Conservation (phyloP, 2,329 filamentous ascomycete species). For the Phyllosticta paracitricarpa region DNA sequence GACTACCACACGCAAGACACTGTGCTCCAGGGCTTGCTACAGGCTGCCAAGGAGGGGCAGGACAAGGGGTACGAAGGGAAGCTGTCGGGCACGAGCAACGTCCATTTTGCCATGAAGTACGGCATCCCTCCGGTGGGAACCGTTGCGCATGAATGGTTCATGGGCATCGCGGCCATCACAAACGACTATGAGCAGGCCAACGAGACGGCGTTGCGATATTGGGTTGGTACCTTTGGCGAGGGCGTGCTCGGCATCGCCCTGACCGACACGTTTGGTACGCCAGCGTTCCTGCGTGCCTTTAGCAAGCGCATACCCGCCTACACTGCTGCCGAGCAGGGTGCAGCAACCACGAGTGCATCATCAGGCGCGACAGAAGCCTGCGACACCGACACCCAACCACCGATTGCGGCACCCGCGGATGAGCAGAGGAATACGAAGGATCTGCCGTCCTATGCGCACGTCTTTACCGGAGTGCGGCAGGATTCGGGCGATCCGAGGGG, state of each 20-base stretch:
- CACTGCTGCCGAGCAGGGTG: slow-evolving; percentile 32
- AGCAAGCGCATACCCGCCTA: slow-evolving; percentile 49
- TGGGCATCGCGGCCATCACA: slow-evolving; percentile 89
- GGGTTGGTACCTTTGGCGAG: slow-evolving; percentile 84
- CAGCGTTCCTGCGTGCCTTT: slow-evolving; percentile 79
- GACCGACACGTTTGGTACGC: slow-evolving; percentile 93
- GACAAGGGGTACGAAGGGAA: slow-evolving; percentile 58
- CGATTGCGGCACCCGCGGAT: slow-evolving; percentile 33
- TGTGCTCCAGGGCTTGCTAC: slow-evolving; percentile 76
- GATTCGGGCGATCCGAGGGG: slow-evolving; percentile 78
- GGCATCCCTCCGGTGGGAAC: slow-evolving; percentile 78
- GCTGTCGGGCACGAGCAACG: slow-evolving; percentile 86
- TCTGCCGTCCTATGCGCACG: slow-evolving; percentile 59
- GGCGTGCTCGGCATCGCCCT: slow-evolving; percentile 77
- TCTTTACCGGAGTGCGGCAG: slow-evolving; percentile 77
- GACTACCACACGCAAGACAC: slow-evolving; percentile 93
- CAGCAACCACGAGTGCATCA: slow-evolving; percentile 26
- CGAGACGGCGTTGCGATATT: slow-evolving; percentile 73
- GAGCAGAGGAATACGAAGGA: slow-evolving; percentile 19
- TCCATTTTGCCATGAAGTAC: slow-evolving; percentile 93
- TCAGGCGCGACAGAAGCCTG: slow-evolving; percentile 26
- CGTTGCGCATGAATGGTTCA: slow-evolving; percentile 97
- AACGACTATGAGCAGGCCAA: slow-evolving; percentile 78
- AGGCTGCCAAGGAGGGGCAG: slow-evolving; percentile 62
- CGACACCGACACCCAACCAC: slow-evolving; percentile 16